Conservation (phyloP, 2,329 filamentous ascomycete genomes). For the Arachnopeziza araneosa region DNA sequence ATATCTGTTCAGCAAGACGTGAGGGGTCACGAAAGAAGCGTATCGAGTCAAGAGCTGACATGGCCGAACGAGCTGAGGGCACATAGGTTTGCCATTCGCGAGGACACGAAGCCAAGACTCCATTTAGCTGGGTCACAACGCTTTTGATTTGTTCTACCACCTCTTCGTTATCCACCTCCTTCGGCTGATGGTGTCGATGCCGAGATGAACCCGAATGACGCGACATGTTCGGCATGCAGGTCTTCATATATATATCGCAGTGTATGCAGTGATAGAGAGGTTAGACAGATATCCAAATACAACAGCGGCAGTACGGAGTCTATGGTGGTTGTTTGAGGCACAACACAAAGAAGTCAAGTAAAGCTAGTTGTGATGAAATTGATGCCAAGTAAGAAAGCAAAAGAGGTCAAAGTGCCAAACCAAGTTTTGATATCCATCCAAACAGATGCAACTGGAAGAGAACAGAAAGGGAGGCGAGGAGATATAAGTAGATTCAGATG, state of each 20-base stretch:
- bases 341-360: neutral
- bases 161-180: constrained; percentile 18
- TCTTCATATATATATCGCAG: neutral
- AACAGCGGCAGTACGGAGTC: neutral
- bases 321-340: neutral
- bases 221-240: constrained; percentile 6
- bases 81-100: constrained; percentile 29
- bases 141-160: constrained; percentile 25
- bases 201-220: constrained; percentile 22
- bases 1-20: constrained; percentile 35
- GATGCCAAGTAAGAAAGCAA: neutral
- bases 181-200: constrained; percentile 16
- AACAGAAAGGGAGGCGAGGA: neutral
- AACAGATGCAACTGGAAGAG: neutral
- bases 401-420: neutral
- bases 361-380: neutral
- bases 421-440: neutral
- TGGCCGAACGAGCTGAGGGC: constrained; percentile 35
- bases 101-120: constrained; percentile 20
- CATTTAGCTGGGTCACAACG: constrained; percentile 24
- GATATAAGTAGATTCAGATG: neutral
- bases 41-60: constrained; percentile 34
- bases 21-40: constrained; percentile 33
- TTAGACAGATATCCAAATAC: neutral
- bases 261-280: neutral